Base-by-base conservation (phyloP, 2,329 filamentous ascomycete genomes). In the Lomentospora prolificans region DNA sequence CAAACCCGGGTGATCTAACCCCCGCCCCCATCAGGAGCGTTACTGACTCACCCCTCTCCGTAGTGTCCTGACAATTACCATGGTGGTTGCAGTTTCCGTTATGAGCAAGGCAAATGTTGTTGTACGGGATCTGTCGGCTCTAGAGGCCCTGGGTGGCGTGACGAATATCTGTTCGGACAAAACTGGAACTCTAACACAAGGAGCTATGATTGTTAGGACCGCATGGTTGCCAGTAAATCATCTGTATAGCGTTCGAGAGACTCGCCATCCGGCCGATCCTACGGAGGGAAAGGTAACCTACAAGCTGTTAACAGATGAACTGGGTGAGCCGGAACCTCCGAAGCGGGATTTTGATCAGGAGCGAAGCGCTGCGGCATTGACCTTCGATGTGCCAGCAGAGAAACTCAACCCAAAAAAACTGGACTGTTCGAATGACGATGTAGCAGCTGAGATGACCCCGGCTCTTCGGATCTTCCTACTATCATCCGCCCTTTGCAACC, bases 101-200 rank as follows among this genome's bases (percentile, higher is more conserved):
- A 85, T 85, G 82, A 75, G 80, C 58, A 80, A 82, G 64, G 74
- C 80, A 33, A 80, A 85, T 59, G 82, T 86, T 44, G 80, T 86
- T 55, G 80, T 85, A 27, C 76, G 82, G 60, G 84, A 86, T 62
- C 73, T 88, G 46, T 81, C 82, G 3, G 82, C 83, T 0, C 75
- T 88, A 0, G 85, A 89, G 62, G 83, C 84, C 10, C 75, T 89
- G 2, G 85, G 85, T 10, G 84, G 82, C 46, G 84, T 88, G 24
- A 87, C 84, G 57, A 83, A 86, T 64, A 86, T 88, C 62, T 88
- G 85, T 68, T 87, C 84, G 24, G 85, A 87, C 70, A 87, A 87
- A 69, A 88, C 85, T 0, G 85, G 85, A 12, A 89, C 85, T 0
- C 70, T 86, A 12, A 86, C 83, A 0, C 80, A 84, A 61, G 81